Conservation (phyloP, 306 rosid species). For the Geum urbanum region DNA sequence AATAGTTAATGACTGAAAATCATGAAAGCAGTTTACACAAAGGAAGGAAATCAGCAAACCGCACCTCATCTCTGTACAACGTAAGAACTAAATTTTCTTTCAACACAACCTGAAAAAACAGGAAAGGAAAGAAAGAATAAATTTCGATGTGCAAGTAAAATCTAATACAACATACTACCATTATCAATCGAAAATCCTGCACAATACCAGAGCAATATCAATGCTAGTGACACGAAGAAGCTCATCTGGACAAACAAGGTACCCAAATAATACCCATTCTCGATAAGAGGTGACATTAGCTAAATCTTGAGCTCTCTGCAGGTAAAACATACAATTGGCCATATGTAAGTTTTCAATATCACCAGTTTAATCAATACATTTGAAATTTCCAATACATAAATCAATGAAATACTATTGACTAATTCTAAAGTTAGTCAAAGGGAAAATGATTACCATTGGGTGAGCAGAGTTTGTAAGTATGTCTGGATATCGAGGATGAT, state of each 20-base stretch:
- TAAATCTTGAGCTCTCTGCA: constrained; percentile 97
- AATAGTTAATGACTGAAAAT: constrained; percentile 20
- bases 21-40: constrained; percentile 3
- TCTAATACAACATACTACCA: constrained; percentile 21
- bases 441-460: constrained; percentile 64
- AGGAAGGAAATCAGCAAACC: constrained; percentile 9
- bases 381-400: constrained; percentile 5
- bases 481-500: constrained; percentile 98
- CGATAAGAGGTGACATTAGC: constrained; percentile 96
- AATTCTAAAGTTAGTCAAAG: neutral
- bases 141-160: neutral
- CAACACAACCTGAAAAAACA: constrained; percentile 65
- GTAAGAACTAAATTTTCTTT: constrained; percentile 89
- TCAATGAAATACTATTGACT: neutral
- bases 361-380: constrained; percentile 7
- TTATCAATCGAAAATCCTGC: constrained; percentile 10
- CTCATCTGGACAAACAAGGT: constrained; percentile 99
- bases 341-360: constrained; percentile 11
- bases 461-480: constrained; percentile 98
- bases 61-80: constrained; percentile 93
- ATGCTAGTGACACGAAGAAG: constrained; percentile 97
- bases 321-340: constrained; percentile 16
- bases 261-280: constrained; percentile 96
- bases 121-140: constrained; percentile 15
- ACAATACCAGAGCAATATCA: constrained; percentile 84